Evolutionary conservation across 169 alveolate genomes (phyloP), one percentile per base, ranked within the genome.

Genomic region (Plasmodium billcollinsi): DNA sequence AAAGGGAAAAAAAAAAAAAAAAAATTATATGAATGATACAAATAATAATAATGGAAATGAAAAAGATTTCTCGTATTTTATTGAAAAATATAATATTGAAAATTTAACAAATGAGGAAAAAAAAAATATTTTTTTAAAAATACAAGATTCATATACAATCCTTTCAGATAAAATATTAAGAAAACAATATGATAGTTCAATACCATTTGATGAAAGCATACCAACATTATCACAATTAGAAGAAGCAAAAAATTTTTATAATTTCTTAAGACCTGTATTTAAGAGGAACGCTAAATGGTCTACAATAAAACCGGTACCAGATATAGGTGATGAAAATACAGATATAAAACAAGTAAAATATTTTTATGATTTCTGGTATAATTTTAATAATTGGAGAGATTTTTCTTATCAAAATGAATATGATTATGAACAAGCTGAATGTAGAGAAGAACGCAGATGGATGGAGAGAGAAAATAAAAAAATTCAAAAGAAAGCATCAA

Each of bases 381-480:
- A 93, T 72, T 97, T 97, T 78, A 96, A 95, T 63, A 95, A 97
- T 18, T 95, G 97, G 96, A 94, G 99, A 62, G 98, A 97, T 76
- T 97, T 97, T 90, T 93, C 98, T 14, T 95, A 95, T 52, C 97
- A 95, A 70, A 97, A 97, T 24, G 98, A 97, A 69, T 96, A 97
- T 86, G 97, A 96, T 78, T 86, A 96, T 66, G 96, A 95, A 56
- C 98, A 97, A 74, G 98, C 99, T 6, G 97, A 96, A 59, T 96
- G 97, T 74, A 80, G 98, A 88, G 98, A 96, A 74, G 99, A 97
- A 92, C 95, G 97, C 86, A 93, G 99, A 74, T 97, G 98, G 97
- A 97, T 97, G 99, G 97, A 96, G 67, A 96, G 97, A 59, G 99
- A 97, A 86, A 97, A 97, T 94, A 95, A 91, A 65, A 97, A 96